phyloP scores from a whole-genome alignment of 164 flowering plant species.

The Cinnamomum chago region DNA sequence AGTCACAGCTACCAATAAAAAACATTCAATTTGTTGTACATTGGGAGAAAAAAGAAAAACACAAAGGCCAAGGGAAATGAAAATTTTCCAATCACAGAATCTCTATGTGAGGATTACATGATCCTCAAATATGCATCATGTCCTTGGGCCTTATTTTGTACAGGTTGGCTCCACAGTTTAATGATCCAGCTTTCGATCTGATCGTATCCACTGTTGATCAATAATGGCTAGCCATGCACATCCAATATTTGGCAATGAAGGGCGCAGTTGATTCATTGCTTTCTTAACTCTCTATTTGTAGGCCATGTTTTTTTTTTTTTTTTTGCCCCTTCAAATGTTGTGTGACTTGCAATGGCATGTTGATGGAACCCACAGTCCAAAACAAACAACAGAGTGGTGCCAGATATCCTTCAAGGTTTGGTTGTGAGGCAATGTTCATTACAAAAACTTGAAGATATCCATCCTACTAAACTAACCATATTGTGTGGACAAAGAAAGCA shows the following conservation, averaged over 20 bases:
- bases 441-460: slow-evolving; percentile 9
- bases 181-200: no score
- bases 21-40: not conserved
- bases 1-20: not conserved
- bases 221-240: no score
- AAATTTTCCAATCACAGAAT: no score
- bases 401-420: not conserved
- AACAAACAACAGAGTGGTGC: not conserved
- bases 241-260: no score
- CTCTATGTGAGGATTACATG: not conserved
- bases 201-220: no score
- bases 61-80: not conserved
- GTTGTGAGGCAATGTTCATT: slow-evolving; percentile 9
- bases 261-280: no score
- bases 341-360: not conserved
- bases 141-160: no score
- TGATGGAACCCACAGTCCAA: not conserved
- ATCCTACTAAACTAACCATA: slow-evolving; percentile 14
- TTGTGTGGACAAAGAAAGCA: slow-evolving; percentile 29
- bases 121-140: not conserved
- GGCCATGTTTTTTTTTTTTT: not conserved
- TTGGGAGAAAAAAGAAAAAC: not conserved
- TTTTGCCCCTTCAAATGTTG: not conserved
- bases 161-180: no score
- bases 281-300: not conserved